A percentile compares a stretch with the other conserved stretches of the same genome.
phyloP scores from a whole-genome alignment of 352 stramenopile species.

The Phytophthora sansomeana region DNA sequence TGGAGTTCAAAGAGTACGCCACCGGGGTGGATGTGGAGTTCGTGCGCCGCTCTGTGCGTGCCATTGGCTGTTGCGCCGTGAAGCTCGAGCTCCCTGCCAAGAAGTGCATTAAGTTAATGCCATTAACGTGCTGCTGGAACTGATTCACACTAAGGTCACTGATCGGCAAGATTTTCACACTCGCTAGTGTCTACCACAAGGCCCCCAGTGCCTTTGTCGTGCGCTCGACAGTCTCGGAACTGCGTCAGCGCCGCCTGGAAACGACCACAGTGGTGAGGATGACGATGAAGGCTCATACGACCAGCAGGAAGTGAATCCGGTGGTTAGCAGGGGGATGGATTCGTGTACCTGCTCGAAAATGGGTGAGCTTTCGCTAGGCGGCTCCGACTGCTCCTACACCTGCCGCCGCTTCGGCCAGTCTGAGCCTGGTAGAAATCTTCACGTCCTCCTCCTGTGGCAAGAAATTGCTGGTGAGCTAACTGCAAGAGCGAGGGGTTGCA shows the following conservation, averaged over 20 bases:
- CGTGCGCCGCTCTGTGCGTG: constrained; percentile 96
- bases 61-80: constrained; percentile 98
- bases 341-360: constrained; percentile 88
- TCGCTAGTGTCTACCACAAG: constrained; percentile 99
- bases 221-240: constrained; percentile 80
- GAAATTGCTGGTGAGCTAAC: constrained; percentile 78
- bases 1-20: constrained; percentile 99
- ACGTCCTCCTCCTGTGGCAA: constrained; percentile 53
- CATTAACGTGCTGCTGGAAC: constrained; percentile 98
- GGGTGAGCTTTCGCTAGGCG: constrained; percentile 78
- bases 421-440: constrained; percentile 88
- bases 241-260: constrained; percentile 74
- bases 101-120: too few relatives aligned
- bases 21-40: constrained; percentile 99
- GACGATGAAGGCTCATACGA: constrained; percentile 73
- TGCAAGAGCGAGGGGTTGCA: constrained; percentile 92
- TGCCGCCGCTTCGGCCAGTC: constrained; percentile 36
- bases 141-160: constrained; percentile 99
- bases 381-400: constrained; percentile 45
- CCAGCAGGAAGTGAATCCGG: constrained; percentile 50
- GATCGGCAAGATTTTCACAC: constrained; percentile 97
- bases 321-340: constrained; percentile 34
- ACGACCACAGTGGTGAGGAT: constrained; percentile 74
- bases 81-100: constrained; percentile 98
- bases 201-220: constrained; percentile 86